Evolutionary conservation across 2,329 filamentous ascomycete species (phyloP), one percentile per base, ranked within the genome.

Genomic region (Claviceps arundinis): DNA sequence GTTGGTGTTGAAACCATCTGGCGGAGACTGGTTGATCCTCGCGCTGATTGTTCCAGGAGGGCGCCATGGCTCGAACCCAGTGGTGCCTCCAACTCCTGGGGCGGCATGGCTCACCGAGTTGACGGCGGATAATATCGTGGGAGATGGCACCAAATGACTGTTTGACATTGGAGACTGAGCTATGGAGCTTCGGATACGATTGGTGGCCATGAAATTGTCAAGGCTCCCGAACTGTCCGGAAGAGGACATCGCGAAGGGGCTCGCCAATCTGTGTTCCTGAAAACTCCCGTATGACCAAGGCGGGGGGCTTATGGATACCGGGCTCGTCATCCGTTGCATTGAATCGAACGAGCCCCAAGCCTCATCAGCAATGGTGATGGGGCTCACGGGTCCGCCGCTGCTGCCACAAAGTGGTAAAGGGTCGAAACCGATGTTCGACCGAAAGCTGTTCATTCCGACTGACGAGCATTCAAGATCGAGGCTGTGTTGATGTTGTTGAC

Each of bases 51-150:
- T 56, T 22, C 60, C 60, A n/a, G 65, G 65, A 19, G 65, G 62
- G 45, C 66, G 64, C 66, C 66, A 69, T 41, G 68, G 68, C 24
- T 65, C 61, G 52, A 68, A 68, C 16, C 66, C 66, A 38, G 66
- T 65, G 4, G 66, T 68, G 37, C 65, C 65, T n/a, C 63, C 59
- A 5, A 61, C 56, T 6, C 55, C 57, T 24, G 56, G 56, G 5
- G 57, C 47, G 34, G 54, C 48, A 16, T 59, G 55, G 3, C 48
- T 9, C 57, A 44, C 53, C 19, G 56, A 46, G 17, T 57, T 24
- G 42, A 59, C 60, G 30, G 60, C 54, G 6, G 56, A 56, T 45
- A 56, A 55, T 47, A 60, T 54, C 50, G 59, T 60, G 19, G 64
- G 57, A 37, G 59, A 52, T 14, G 51, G 51, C 19, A 52, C 53